Conservation (phyloP, 164 flowering plant species). For the Vitis labrusca region DNA sequence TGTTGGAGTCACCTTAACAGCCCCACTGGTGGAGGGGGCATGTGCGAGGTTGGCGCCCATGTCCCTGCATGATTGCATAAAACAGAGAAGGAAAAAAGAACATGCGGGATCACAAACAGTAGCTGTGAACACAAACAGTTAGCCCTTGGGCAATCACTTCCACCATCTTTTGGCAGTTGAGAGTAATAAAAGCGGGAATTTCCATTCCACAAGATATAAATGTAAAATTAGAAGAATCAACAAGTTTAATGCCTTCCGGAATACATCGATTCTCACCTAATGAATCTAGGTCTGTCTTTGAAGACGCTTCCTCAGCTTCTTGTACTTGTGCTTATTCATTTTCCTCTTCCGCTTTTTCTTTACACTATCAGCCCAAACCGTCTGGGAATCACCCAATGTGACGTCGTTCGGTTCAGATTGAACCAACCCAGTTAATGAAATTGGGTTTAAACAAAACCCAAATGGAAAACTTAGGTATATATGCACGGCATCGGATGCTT, state of each 20-base stretch:
- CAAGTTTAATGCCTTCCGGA: neutral
- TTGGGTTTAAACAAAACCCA: constrained; percentile 31
- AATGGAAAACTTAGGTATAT: constrained; percentile 42
- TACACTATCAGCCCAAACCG: constrained; percentile 73
- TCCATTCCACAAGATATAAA: neutral
- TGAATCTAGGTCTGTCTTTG: constrained; percentile 35
- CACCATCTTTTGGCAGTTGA: neutral
- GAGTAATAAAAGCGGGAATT: neutral
- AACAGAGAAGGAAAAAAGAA: neutral
- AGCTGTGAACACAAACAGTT: neutral
- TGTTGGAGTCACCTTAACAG: too few species aligned
- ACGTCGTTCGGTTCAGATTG: constrained; percentile 14
- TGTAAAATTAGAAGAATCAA: neutral
- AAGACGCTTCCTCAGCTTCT: constrained; percentile 63
- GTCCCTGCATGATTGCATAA: too few species aligned
- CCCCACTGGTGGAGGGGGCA: too few species aligned
- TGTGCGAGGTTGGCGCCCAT: too few species aligned
- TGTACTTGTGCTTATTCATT: constrained; percentile 84
- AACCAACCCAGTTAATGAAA: constrained; percentile 24
- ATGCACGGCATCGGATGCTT: neutral
- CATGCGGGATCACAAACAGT: neutral
- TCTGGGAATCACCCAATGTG: constrained; percentile 15
- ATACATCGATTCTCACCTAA: constrained; percentile 18
- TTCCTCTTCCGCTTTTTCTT: constrained; percentile 90
- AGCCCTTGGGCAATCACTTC: neutral